phyloP scores from a whole-genome alignment of 257 asterid genomes.

The Lycium ferocissimum region DNA sequence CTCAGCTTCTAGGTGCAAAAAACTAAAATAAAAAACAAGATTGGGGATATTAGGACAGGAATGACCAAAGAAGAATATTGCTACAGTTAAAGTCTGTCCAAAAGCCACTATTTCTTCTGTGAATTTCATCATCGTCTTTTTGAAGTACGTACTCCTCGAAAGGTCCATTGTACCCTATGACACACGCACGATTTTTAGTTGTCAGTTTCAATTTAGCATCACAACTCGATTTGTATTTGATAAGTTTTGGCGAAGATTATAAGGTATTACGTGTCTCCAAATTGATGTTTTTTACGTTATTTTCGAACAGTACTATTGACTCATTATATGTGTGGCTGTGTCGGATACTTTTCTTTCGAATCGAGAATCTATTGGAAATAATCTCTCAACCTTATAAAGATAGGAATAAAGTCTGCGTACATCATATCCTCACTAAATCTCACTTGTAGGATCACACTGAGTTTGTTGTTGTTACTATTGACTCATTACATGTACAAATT shows the following conservation, averaged over 20 bases:
- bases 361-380: too few relatives aligned
- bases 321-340: too few relatives aligned
- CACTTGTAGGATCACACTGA: too few relatives aligned
- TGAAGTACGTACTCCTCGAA: not conserved
- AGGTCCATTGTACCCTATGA: not conserved
- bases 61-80: not conserved
- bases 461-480: too few relatives aligned
- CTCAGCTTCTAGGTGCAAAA: not conserved
- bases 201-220: not conserved
- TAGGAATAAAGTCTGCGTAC: too few relatives aligned
- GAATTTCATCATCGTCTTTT: not conserved
- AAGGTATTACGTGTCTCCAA: not conserved
- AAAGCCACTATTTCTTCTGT: slow-evolving; percentile 1
- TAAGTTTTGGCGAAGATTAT: too few relatives aligned
- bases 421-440: too few relatives aligned
- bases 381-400: too few relatives aligned
- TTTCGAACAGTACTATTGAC: too few relatives aligned
- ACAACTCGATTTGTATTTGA: not conserved
- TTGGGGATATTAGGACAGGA: not conserved
- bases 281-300: too few relatives aligned
- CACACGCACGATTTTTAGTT: not conserved
- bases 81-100: not conserved
- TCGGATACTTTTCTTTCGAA: too few relatives aligned
- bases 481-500: too few relatives aligned
- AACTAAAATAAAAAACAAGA: not conserved